Conservation (phyloP, 2,329 filamentous ascomycete genomes). For the Colletotrichum nymphaeae region DNA sequence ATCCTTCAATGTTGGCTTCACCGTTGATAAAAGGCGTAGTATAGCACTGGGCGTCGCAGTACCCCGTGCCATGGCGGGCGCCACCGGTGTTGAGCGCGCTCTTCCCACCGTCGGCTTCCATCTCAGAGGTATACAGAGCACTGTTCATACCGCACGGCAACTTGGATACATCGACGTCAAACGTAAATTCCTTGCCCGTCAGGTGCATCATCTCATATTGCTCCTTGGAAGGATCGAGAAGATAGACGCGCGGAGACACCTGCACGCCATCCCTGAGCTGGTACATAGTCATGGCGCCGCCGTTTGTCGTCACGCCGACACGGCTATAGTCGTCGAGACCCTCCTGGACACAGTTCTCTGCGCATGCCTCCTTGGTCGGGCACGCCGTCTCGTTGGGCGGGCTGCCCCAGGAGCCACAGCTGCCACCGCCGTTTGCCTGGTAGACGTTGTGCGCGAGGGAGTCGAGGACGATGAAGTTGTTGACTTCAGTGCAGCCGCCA, state of each 20-base stretch:
- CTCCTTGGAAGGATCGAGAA: conserved; percentile 64
- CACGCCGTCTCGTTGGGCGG: conserved; percentile 56
- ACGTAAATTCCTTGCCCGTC: conserved; percentile 71
- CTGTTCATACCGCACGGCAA: conserved; percentile 76
- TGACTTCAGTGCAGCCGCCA: conserved; percentile 58
- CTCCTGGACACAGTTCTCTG: conserved; percentile 65
- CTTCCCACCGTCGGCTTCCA: conserved; percentile 69
- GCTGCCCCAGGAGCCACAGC: conserved; percentile 48
- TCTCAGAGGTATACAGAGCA: conserved; percentile 69
- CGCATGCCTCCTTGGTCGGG: conserved; percentile 61
- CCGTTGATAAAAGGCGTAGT: conserved; percentile 63
- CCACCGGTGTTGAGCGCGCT: conserved; percentile 66
- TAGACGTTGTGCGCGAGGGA: conserved; percentile 58
- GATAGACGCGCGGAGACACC: conserved; percentile 63
- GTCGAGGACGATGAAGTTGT: conserved; percentile 63
- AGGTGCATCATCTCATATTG: conserved; percentile 72
- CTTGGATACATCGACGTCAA: conserved; percentile 74
- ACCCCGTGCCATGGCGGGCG: conserved; percentile 71
- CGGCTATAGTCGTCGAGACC: conserved; percentile 59
- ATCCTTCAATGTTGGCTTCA: conserved; percentile 52
- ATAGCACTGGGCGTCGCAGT: conserved; percentile 71
- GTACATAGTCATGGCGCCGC: conserved; percentile 44
- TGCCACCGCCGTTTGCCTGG: conserved; percentile 46
- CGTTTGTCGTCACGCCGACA: conserved; percentile 47
- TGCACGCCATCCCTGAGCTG: conserved; percentile 39